These are phyloP conservation scores for Penicillium tannophilum DNA, from an alignment of 495 filamentous ascomycete genomes.

Conservation along the genomic window DNA sequence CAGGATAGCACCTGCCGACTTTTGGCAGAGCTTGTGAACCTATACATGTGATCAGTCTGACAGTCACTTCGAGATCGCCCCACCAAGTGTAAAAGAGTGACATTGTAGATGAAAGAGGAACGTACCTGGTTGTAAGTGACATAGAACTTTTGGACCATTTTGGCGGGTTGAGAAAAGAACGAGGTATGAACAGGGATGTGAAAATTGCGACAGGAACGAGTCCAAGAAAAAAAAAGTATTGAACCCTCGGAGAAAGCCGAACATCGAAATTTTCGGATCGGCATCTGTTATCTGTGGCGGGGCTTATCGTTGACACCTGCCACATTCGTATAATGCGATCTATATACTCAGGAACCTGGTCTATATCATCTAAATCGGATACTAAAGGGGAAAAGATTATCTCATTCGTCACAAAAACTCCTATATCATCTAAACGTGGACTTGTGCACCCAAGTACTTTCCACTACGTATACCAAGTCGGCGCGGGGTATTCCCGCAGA, in stretches of 20 bases:
- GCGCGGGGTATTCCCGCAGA: conserved; percentile 52
- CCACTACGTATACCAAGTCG: conserved; percentile 60
- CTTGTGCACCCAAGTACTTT: background rate
- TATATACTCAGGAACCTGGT: background rate
- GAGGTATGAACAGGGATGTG: background rate
- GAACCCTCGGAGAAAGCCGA: conserved; percentile 9
- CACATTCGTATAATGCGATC: background rate
- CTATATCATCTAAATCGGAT: background rate
- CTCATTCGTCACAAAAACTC: background rate
- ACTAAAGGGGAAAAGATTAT: background rate
- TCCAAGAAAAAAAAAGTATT: conserved; percentile 1
- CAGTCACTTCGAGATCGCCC: background rate
- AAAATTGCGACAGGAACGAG: conserved; percentile 3
- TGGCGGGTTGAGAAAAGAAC: conserved; percentile 24
- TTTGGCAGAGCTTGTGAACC: conserved; percentile 97
- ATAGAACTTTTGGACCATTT: conserved; percentile 87
- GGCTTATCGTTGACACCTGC: conserved; percentile 21
- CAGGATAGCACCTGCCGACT: conserved; percentile 77
- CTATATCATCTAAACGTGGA: background rate
- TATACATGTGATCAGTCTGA: conserved; percentile 35
- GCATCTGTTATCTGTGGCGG: conserved; percentile 19
- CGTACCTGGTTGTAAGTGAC: conserved; percentile 92
- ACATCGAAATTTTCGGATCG: conserved; percentile 22
- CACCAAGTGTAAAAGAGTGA: background rate
- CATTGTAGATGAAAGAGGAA: conserved; percentile 4